Percentiles rank a stretch among this genome's conserved stretches.
Evolutionary conservation across 164 flowering plant species (phyloP).

Genomic region (Kingdonia uniflora): DNA sequence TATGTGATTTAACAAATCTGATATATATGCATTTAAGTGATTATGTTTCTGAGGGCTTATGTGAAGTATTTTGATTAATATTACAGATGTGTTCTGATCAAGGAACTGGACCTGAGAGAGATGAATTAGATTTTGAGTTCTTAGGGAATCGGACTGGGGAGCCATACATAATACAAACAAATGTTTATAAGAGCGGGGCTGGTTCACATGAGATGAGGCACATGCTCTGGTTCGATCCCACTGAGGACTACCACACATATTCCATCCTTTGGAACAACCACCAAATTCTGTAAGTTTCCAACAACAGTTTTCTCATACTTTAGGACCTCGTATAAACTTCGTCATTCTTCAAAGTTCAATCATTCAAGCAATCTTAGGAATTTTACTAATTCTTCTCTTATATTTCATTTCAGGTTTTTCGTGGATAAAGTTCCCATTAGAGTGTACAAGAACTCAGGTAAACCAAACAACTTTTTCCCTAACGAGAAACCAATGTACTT

Average conservation of each 20-base stretch:
- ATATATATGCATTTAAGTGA: too few relatives aligned
- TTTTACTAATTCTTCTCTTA: not conserved
- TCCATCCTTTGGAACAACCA: constrained; percentile 72
- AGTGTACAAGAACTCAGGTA: constrained; percentile 64
- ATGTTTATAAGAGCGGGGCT: constrained; percentile 73
- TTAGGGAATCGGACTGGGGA: constrained; percentile 80
- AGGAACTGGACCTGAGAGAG: constrained; percentile 74
- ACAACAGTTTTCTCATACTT: not conserved
- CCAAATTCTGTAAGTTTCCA: constrained; percentile 46
- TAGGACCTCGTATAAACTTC: too few relatives aligned
- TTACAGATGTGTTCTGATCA: constrained; percentile 81
- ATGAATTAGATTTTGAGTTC: constrained; percentile 91
- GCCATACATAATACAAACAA: constrained; percentile 76
- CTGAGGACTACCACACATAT: constrained; percentile 66
- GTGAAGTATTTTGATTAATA: too few relatives aligned
- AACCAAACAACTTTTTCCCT: constrained; percentile 73
- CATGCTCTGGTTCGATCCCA: constrained; percentile 87
- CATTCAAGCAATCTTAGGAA: not conserved
- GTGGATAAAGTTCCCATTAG: constrained; percentile 72
- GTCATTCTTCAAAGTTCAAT: too few relatives aligned
- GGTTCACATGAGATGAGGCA: constrained; percentile 88
- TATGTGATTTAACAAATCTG: too few relatives aligned
- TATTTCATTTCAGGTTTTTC: constrained; percentile 41
- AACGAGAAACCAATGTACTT: constrained; percentile 89
- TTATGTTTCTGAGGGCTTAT: too few relatives aligned